Base-by-base conservation (phyloP, 148 eudicot genomes). In the Rhododendron vialii region DNA sequence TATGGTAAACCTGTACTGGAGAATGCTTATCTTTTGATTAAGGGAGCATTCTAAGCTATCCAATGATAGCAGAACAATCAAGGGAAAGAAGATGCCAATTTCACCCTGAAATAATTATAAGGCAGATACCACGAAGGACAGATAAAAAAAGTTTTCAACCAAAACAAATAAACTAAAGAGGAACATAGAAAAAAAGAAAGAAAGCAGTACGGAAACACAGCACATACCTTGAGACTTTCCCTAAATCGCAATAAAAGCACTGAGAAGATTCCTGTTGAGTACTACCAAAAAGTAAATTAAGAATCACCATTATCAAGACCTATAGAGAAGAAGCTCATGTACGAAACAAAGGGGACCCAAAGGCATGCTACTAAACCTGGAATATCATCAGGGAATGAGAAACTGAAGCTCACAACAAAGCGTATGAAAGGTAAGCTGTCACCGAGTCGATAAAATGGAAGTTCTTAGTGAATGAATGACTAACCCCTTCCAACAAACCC, bases 71-170 rank as follows among this genome's bases (percentile, higher is more conserved):
- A 95, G 89, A 83, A 95, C 92, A 86, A 97, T 94, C 89, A 97
- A 92, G 75, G 99, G 99, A 90, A 97, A 97, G 93, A 97, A 94
- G 87, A 97, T 90, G 81, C 98, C 96, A 86, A 97, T 95, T 91
- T 95, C 99, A 83, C 96, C 98, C 99, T 97, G 91, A 84, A 88
- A 87, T 28, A 35, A 84, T 71, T 75, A 8, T 0, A 38, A 65
- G 80, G 59, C 41, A 84, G 53, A 82, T 59, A 65, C 38, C 73
- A 83, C 35, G 35, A 67, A 63, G n/a, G 71, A 63, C 78, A 80
- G 88, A 85, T 41, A 35, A 35, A 35, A 35, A 35, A 35, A 35
- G 36, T 43, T 15, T 57, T 59, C 73, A 84, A 24, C 38, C 38
- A 30, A 35, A 28, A 67, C 59, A 28, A 63, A 86, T 41, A 74